These are phyloP conservation scores for Daedaleopsis nitida DNA, from an alignment of 768 basidiomycete species.

Conservation along the genomic window DNA sequence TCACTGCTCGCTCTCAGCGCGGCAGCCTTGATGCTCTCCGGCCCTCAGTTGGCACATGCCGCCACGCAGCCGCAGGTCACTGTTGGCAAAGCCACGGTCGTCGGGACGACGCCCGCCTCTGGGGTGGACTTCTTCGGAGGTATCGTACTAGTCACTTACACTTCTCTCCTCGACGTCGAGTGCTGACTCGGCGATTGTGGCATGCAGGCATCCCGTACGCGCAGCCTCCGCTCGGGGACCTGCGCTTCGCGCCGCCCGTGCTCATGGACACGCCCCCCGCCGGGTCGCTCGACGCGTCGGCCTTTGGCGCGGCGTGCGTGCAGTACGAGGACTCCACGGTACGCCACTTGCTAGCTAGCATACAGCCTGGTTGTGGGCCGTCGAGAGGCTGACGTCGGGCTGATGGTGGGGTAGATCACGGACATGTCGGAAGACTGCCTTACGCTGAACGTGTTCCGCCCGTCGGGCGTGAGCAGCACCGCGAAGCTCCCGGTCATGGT, in stretches of 20 bases:
- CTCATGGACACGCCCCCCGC: conserved; percentile 14
- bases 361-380: no score
- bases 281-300: conserved; percentile 15
- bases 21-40: no score
- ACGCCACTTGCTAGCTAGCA: background rate
- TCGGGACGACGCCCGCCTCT: conserved; percentile 18
- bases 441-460: conserved; percentile 47
- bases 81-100: conserved; percentile 26
- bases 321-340: conserved; percentile 17
- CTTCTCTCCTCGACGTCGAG: no score
- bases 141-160: no score
- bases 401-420: background rate
- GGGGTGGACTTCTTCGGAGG: conserved; percentile 34
- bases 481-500: conserved; percentile 43
- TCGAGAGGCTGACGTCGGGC: no score
- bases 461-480: conserved; percentile 28
- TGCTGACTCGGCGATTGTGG: background rate
- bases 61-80: conserved; percentile 15
- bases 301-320: conserved; percentile 31
- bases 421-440: conserved; percentile 49
- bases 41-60: no score
- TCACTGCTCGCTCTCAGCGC: no score
- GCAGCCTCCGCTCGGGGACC: conserved; percentile 32
- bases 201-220: conserved; percentile 38
- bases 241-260: conserved; percentile 32